Conservation (phyloP, 805 yeast species). For the Candida methanosorbosa region DNA sequence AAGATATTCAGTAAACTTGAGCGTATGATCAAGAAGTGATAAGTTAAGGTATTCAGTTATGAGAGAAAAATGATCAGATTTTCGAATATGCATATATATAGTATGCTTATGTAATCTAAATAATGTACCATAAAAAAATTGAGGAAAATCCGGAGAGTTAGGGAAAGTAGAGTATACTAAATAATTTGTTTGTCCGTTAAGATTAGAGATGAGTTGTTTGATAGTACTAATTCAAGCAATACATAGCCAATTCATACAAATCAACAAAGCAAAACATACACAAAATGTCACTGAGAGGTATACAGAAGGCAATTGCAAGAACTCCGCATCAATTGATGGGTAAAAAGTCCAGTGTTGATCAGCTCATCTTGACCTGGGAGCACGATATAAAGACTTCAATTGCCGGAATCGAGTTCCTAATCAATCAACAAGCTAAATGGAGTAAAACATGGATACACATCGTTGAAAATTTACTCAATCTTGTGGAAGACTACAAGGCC, state of each 20-base stretch:
- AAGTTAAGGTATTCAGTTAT: too few species aligned
- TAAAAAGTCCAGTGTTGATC: conserved; percentile 23
- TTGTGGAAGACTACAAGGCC: conserved; percentile 22
- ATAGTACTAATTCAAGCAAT: too few species aligned
- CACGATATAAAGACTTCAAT: conserved; percentile 32
- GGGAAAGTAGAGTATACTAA: too few species aligned
- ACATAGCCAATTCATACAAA: too few species aligned
- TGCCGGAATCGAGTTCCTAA: conserved; percentile 35
- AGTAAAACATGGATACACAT: conserved; percentile 16
- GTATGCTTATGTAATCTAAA: too few species aligned
- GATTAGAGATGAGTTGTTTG: too few species aligned
- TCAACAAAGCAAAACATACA: too few species aligned
- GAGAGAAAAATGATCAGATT: too few species aligned
- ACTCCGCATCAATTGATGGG: conserved; percentile 29
- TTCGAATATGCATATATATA: too few species aligned
- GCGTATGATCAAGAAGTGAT: conserved; percentile 38
- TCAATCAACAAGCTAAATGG: conserved; percentile 22
- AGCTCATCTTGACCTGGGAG: conserved; percentile 30
- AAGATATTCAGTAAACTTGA: conserved; percentile 50
- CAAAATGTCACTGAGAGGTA: conserved; percentile 26
- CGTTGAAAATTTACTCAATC: conserved; percentile 25
- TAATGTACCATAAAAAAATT: neutral
- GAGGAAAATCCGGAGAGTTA: neutral
- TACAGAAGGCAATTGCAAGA: conserved; percentile 25
- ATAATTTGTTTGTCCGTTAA: too few species aligned